Percentiles rank a stretch among this genome's conserved stretches.
phyloP scores from a whole-genome alignment of 106 monocot genomes.

The Cymbidium sinense region DNA sequence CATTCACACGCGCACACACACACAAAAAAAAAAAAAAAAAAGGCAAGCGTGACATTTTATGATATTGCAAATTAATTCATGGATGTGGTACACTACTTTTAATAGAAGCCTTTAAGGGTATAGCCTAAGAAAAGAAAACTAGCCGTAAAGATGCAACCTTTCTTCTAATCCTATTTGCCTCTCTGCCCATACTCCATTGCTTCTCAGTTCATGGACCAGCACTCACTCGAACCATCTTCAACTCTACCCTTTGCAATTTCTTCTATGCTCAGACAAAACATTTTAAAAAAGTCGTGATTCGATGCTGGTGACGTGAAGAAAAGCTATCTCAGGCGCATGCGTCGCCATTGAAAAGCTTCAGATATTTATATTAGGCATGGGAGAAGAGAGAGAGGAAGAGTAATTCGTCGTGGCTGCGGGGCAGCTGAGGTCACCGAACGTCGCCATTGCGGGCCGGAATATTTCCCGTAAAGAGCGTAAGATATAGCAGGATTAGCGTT shows the following conservation, averaged over 20 bases:
- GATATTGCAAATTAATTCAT: too few relatives aligned
- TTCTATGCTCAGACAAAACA: neutral
- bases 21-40: too few relatives aligned
- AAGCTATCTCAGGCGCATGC: neutral
- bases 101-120: too few relatives aligned
- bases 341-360: neutral
- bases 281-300: neutral
- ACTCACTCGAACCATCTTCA: too few relatives aligned
- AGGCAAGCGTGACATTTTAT: too few relatives aligned
- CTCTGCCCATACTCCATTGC: neutral
- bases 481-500: slow-evolving; percentile 72
- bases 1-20: too few relatives aligned
- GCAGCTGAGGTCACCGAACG: neutral
- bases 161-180: too few relatives aligned
- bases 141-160: too few relatives aligned
- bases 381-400: neutral
- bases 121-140: too few relatives aligned
- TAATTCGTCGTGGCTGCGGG: neutral
- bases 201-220: too few relatives aligned
- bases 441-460: neutral
- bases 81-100: too few relatives aligned
- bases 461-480: slow-evolving; percentile 67
- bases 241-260: neutral
- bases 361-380: neutral
- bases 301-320: neutral